These are phyloP conservation scores for Leccinum huronense DNA, from an alignment of 1,284 basidiomycete species.

Conservation along the genomic window DNA sequence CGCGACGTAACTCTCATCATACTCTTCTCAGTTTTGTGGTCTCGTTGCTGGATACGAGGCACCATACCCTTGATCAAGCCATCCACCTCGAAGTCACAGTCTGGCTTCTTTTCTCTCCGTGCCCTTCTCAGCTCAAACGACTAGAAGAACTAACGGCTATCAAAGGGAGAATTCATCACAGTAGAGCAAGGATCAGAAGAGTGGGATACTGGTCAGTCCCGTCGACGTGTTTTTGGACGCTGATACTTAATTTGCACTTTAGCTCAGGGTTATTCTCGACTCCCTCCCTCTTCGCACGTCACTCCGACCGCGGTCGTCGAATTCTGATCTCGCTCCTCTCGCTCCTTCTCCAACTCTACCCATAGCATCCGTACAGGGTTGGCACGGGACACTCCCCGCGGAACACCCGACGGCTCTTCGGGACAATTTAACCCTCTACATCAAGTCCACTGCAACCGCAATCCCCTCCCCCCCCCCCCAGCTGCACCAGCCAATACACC, in stretches of 20 bases:
- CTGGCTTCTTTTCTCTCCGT: no score
- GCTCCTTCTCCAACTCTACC: slow-evolving; percentile 69
- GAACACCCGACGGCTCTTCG: slow-evolving; percentile 56
- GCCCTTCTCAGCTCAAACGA: slow-evolving; percentile 39
- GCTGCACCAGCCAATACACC: slow-evolving; percentile 25
- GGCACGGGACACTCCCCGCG: slow-evolving; percentile 71
- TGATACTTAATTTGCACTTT: slow-evolving; percentile 18
- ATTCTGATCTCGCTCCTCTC: slow-evolving; percentile 43
- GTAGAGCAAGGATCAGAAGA: slow-evolving; percentile 71
- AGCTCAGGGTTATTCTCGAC: slow-evolving; percentile 70
- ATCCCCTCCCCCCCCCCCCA: slow-evolving; percentile 26
- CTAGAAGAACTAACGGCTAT: slow-evolving; percentile 61
- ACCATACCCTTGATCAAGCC: no score
- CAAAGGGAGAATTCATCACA: slow-evolving; percentile 44
- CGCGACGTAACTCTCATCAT: no score
- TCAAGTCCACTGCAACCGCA: slow-evolving; percentile 53
- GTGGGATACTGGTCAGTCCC: slow-evolving; percentile 66
- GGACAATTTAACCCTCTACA: slow-evolving; percentile 64
- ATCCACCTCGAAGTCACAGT: no score
- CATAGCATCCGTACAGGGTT: slow-evolving; percentile 55
- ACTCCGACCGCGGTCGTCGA: slow-evolving; percentile 60
- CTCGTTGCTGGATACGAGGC: no score
- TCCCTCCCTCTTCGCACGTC: slow-evolving; percentile 67
- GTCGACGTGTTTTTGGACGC: slow-evolving; percentile 3
- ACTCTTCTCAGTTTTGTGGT: no score